These are phyloP conservation scores for Rusavskia elegans DNA, from an alignment of 495 filamentous ascomycete genomes.

Conservation along the genomic window DNA sequence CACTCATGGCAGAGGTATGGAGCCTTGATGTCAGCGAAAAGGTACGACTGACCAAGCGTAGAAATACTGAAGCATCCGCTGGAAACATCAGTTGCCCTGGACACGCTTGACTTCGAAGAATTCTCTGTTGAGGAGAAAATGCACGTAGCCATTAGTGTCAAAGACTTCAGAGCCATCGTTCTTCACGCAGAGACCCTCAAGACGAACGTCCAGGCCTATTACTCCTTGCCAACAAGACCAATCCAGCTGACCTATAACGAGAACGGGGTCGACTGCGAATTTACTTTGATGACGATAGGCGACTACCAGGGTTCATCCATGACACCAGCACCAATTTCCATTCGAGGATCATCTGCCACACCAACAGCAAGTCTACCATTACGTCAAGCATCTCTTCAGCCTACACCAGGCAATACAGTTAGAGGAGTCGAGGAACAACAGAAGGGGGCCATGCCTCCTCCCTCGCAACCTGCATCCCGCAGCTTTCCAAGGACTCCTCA, in stretches of 20 bases:
- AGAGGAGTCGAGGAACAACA: background rate
- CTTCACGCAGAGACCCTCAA: constrained; percentile 66
- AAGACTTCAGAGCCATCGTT: constrained; percentile 87
- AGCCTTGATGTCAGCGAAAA: background rate
- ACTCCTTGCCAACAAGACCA: constrained; percentile 65
- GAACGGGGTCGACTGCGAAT: constrained; percentile 67
- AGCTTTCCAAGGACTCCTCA: constrained; percentile 6
- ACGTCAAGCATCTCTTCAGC: constrained; percentile 11
- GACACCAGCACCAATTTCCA: constrained; percentile 21
- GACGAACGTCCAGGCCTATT: constrained; percentile 54
- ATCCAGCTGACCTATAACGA: constrained; percentile 66
- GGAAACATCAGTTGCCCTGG: constrained; percentile 78
- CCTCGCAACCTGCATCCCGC: constrained; percentile 20
- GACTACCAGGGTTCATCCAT: constrained; percentile 34
- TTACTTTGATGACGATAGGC: constrained; percentile 90
- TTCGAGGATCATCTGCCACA: constrained; percentile 20
- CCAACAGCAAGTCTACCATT: constrained; percentile 21
- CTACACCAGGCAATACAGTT: background rate
- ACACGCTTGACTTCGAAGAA: constrained; percentile 72
- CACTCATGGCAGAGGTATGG: constrained; percentile 58
- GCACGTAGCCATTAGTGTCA: constrained; percentile 79
- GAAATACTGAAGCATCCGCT: constrained; percentile 88
- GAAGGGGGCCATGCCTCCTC: constrained; percentile 11
- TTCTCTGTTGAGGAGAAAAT: constrained; percentile 64
- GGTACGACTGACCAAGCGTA: constrained; percentile 17